phyloP scores from a whole-genome alignment of 129 eudicot genomes.

The Centella asiatica region DNA sequence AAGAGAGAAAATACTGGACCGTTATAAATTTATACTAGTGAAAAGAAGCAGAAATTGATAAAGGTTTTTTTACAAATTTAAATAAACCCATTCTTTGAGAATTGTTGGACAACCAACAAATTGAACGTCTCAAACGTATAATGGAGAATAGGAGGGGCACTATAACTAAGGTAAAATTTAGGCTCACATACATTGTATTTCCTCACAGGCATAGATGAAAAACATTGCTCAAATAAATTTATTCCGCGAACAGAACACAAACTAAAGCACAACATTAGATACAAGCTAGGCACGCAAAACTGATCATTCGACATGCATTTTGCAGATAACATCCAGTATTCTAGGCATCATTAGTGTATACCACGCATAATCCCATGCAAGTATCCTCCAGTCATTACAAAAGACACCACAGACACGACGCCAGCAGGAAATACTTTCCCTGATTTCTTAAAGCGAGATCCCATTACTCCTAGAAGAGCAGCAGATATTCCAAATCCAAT shows the following conservation, averaged over 20 bases:
- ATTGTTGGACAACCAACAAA: too few species aligned
- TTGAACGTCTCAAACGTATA: too few species aligned
- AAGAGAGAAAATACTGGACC: too few species aligned
- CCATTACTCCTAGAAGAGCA: conserved; percentile 84
- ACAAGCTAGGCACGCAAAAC: background rate
- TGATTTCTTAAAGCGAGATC: conserved; percentile 67
- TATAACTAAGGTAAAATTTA: too few species aligned
- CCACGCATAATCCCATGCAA: conserved; percentile 77
- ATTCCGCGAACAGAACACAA: background rate
- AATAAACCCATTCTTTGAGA: too few species aligned
- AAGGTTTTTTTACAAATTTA: too few species aligned
- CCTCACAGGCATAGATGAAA: too few species aligned
- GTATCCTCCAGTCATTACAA: conserved; percentile 85
- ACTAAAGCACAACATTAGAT: background rate
- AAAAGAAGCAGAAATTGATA: too few species aligned
- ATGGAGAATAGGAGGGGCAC: too few species aligned
- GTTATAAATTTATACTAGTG: too few species aligned
- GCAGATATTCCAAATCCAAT: conserved; percentile 82
- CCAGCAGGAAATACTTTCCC: conserved; percentile 92
- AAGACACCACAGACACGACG: conserved; percentile 76
- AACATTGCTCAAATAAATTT: too few species aligned
- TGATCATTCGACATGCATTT: background rate
- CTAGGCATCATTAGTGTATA: conserved; percentile 31
- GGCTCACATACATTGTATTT: too few species aligned
- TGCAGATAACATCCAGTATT: background rate